Evolutionary conservation across 208 protist species (phyloP).

Genomic region (Trichomonas gallinae): DNA sequence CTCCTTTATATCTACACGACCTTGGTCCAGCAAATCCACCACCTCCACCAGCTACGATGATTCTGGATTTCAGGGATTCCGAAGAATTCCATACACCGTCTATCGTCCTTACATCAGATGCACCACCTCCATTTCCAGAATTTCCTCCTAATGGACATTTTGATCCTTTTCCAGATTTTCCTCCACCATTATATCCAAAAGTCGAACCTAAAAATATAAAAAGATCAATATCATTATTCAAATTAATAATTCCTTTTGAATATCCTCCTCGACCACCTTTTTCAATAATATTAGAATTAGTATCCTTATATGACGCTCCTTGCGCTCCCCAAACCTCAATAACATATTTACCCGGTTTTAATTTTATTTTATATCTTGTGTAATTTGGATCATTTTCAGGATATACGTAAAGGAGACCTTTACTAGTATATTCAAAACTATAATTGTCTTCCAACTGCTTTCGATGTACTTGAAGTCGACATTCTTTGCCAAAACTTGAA

Average conservation of each 20-base stretch:
- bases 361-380: background rate
- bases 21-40: background rate
- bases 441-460: too few relatives aligned
- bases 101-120: background rate
- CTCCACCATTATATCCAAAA: background rate
- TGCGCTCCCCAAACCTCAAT: background rate
- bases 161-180: background rate
- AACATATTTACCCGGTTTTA: background rate
- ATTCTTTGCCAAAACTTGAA: too few relatives aligned
- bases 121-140: background rate
- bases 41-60: background rate
- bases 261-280: background rate
- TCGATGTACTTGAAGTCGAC: too few relatives aligned
- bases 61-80: background rate
- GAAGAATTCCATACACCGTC: background rate
- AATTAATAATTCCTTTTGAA: background rate
- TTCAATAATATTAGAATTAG: background rate
- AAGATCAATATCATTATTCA: background rate
- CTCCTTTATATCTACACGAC: background rate
- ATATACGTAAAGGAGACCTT: background rate
- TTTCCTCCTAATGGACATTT: background rate
- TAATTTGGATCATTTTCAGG: background rate
- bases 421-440: too few relatives aligned
- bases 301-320: background rate
- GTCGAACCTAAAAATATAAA: background rate